Evolutionary conservation across 2,329 filamentous ascomycete genomes (phyloP).

Genomic region (Fusarium chlamydosporum): DNA sequence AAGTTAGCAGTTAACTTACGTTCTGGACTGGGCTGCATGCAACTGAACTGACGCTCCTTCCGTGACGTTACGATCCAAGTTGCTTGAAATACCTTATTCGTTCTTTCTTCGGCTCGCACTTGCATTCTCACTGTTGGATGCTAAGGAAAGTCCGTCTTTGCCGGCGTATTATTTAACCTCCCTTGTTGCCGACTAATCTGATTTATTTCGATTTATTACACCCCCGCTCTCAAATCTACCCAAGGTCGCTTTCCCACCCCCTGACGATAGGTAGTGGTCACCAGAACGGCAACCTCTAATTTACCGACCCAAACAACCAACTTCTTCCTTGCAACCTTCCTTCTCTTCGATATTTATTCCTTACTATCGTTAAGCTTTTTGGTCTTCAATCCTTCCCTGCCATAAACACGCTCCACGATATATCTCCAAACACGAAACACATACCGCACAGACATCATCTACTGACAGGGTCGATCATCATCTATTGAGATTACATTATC

Average conservation of each 20-base stretch:
- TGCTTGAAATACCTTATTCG: not conserved
- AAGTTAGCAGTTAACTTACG: conserved; percentile 11
- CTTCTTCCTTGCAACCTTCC: conserved; percentile 27
- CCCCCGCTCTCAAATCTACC: conserved; percentile 42
- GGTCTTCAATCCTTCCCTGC: conserved; percentile 7
- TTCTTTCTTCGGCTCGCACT: conserved; percentile 39
- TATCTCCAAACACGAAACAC: conserved; percentile 9
- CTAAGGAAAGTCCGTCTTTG: conserved; percentile 21
- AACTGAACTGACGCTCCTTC: conserved; percentile 15
- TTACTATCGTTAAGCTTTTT: conserved; percentile 14
- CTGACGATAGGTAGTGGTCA: conserved; percentile 36
- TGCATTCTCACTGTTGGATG: conserved; percentile 32
- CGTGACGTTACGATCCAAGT: conserved; percentile 29
- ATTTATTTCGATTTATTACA: conserved; percentile 40
- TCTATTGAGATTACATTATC: conserved; percentile 21
- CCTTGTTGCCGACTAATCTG: conserved; percentile 1
- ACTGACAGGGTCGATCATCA: conserved; percentile 24
- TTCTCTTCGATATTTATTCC: conserved; percentile 3
- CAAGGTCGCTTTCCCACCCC: conserved; percentile 39
- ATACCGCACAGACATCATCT: conserved; percentile 24
- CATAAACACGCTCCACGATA: not conserved
- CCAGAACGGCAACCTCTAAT: conserved; percentile 39
- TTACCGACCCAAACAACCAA: conserved; percentile 35
- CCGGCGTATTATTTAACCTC: conserved; percentile 7
- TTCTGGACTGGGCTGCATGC: conserved; percentile 6